Conservation (phyloP, 306 rosid genomes). For the Quercus robur region DNA sequence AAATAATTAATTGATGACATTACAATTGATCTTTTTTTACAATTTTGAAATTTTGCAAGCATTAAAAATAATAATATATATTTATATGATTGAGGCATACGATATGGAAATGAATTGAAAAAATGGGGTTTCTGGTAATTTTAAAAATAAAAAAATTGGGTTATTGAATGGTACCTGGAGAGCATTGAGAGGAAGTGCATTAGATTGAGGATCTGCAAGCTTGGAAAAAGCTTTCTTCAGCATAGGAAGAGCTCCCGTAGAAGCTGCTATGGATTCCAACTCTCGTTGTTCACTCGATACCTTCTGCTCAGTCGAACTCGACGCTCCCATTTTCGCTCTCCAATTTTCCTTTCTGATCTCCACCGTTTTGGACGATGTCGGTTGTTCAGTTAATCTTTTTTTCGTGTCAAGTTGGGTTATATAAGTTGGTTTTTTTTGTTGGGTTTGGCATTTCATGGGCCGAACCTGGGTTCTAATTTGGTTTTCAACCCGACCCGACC, state of each 20-base stretch:
- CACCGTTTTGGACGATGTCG: background rate
- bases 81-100: background rate
- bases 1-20: accelerated
- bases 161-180: slow-evolving; percentile 41
- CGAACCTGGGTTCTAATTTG: no score
- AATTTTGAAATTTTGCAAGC: no score
- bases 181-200: slow-evolving; percentile 42
- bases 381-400: no score
- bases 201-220: slow-evolving; percentile 54
- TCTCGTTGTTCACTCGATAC: slow-evolving; percentile 57
- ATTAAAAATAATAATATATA: no score
- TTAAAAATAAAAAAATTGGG: background rate
- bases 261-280: slow-evolving; percentile 60
- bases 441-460: no score
- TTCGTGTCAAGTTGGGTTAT: no score
- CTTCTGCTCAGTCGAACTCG: slow-evolving; percentile 54
- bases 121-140: background rate
- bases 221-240: slow-evolving; percentile 69
- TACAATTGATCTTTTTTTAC: accelerated
- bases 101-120: background rate
- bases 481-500: no score
- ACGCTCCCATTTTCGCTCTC: slow-evolving; percentile 60
- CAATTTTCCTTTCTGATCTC: background rate
- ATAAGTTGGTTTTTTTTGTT: no score
- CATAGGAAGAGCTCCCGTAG: slow-evolving; percentile 75